Evolutionary conservation across 2,329 filamentous ascomycete species (phyloP), one percentile per base, ranked within the genome.

Genomic region (Teratosphaeriaceae sp.): DNA sequence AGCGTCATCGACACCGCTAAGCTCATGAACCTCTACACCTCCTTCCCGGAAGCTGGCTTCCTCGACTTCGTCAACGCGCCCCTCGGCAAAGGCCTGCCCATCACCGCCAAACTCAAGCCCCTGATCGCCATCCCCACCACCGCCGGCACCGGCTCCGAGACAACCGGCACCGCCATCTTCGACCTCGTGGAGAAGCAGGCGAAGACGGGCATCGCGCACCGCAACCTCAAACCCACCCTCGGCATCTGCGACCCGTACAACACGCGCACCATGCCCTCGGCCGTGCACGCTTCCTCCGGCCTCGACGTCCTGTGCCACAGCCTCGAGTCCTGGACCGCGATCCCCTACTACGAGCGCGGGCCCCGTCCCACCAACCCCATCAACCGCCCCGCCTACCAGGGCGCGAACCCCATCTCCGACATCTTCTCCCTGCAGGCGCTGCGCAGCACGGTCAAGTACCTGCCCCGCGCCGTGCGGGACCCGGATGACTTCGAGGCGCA

Each of bases 1-100:
- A 94, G 88, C 29, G 92, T 97, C 52, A 98, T 98, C 54, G 92
- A 98, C 67, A 98, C 92, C 1, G 90, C 92, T 42, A 98, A 98
- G 68, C 75, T 98, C 44, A 97, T 98, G 89, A 98, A 98, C 61
- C 76, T 98, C 0, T 97, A 97, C 69, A 85, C 83, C 1, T 82
- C 80, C 49, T 96, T 88, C 61, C 89, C 89, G 0, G 85, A 96
- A 6, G 90, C 90, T 24, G 86, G 92, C 55, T 96, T 98, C 61
- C 75, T 97, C 26, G 90, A 98, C 72, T 98, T 98, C 57, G 92
- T 98, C 65, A 97, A 97, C 60, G 90, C 90, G 0, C 92, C 92
- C 0, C 71, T 97, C 0, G 92, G 92, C 46, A 88, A 85, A 49
- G 92, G 92, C 3, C 68, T 78, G 19, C 86, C 87, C 0, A 84